Conservation (phyloP, 176 grass and related monocot genomes). For the Hordeum marinum region DNA sequence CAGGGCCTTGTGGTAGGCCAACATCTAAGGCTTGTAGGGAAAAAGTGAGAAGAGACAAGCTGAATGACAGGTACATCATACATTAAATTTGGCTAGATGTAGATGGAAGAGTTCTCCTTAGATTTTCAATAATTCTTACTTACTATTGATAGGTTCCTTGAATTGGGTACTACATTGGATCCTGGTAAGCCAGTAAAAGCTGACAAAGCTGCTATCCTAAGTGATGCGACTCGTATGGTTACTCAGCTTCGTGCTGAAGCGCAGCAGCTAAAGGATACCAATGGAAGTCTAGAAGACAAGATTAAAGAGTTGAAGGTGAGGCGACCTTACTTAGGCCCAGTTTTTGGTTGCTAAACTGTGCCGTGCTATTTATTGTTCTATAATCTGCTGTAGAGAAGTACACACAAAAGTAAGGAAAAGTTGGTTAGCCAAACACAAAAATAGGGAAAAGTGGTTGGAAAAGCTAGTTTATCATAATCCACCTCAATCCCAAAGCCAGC, state of each 20-base stretch:
- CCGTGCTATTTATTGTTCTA: background rate
- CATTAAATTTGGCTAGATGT: background rate
- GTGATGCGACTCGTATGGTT: constrained; percentile 62
- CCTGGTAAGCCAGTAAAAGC: constrained; percentile 60
- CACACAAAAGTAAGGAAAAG: background rate
- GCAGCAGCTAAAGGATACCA: constrained; percentile 61
- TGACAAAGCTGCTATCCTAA: constrained; percentile 73
- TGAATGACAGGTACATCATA: constrained; percentile 59
- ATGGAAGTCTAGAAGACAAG: constrained; percentile 61
- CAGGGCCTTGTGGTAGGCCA: constrained; percentile 40
- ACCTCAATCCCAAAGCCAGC: background rate
- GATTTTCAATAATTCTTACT: background rate
- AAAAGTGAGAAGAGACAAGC: constrained; percentile 60
- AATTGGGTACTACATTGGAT: constrained; percentile 60
- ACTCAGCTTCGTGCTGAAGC: constrained; percentile 61
- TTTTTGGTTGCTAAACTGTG: background rate
- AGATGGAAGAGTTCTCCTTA: background rate
- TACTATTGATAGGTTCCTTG: constrained; percentile 58
- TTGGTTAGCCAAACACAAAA: background rate
- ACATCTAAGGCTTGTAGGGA: constrained; percentile 70
- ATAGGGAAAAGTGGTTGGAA: background rate
- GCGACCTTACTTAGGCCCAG: background rate
- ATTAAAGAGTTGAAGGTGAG: constrained; percentile 78
- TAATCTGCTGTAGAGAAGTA: background rate
- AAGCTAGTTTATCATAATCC: background rate